Conservation (phyloP, 78 protist genomes). For the Polysphondylium violaceum region DNA sequence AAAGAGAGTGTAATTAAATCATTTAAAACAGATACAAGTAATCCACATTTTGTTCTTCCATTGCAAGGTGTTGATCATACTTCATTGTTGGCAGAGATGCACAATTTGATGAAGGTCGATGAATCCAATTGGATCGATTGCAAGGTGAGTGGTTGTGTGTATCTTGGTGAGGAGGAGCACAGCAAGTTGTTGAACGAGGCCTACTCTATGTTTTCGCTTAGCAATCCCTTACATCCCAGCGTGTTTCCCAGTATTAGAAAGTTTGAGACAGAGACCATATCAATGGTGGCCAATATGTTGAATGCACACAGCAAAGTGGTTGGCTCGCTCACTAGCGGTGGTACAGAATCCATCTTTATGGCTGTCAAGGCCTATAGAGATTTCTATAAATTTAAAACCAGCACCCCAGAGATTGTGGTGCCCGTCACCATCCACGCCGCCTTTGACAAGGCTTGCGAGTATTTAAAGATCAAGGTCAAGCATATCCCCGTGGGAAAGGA, state of each 20-base stretch:
- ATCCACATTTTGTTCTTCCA: conserved; percentile 56
- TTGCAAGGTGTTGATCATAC: conserved; percentile 11
- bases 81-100: background rate
- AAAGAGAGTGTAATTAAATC: conserved; percentile 8
- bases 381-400: conserved; percentile 28
- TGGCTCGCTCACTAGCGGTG: conserved; percentile 82
- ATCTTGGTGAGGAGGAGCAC: conserved; percentile 68
- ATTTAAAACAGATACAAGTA: conserved; percentile 26
- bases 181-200: conserved; percentile 51
- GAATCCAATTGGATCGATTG: conserved; percentile 28
- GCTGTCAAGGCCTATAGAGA: conserved; percentile 81
- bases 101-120: conserved; percentile 20
- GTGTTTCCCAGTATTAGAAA: conserved; percentile 86
- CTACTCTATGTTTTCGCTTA: conserved; percentile 66
- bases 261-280: conserved; percentile 89
- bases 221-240: conserved; percentile 92
- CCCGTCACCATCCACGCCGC: conserved; percentile 77
- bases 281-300: conserved; percentile 87
- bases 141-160: conserved; percentile 79
- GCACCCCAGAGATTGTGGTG: conserved; percentile 67
- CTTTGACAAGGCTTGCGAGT: conserved; percentile 71
- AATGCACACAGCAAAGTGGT: conserved; percentile 76
- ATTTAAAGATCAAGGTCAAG: conserved; percentile 47
- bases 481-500: conserved; percentile 64
- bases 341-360: conserved; percentile 75